Base-by-base conservation (phyloP, 2,329 filamentous ascomycete species). In the Huntiella decipiens region DNA sequence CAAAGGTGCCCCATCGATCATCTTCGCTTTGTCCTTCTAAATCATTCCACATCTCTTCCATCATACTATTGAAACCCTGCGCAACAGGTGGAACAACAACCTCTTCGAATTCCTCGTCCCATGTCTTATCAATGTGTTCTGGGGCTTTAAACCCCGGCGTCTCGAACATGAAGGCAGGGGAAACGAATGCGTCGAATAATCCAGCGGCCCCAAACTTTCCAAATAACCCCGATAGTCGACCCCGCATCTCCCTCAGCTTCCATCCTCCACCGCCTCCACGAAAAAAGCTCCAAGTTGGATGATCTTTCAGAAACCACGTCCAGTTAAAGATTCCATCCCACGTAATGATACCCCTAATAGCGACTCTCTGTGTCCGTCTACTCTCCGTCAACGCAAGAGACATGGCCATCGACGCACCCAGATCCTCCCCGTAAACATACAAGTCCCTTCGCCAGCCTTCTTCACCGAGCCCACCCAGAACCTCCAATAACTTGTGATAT, bases 261-360 rank as follows among this genome's bases (percentile, higher is more conserved):
- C 33, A 38, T 13, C 19, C 33, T 12, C 13, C 16, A 10, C 43
- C 17, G 22, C 22, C 39, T 6, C 15, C 19, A 5, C 17, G 7
- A 39, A 19, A 37, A 16, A 38, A 15, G 37, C 17, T 34, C 13
- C 48, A 52, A 50, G 66, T 57, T 5, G 61, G 63, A 48, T 75
- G 69, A 51, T 69, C 65, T 0, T 69, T 68, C 8, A 74, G 62
- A 49, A 77, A 72, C 56, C 64, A 70, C 47, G 72, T 74, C 75
- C 74, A 79, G 59, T 79, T 70, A 59, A 74, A 79, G 48, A 79
- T 65, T 37, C 73, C 74, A 52, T 79, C 74, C 57, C 69, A 69
- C 5, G 67, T 65, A 12, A 73, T 59, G 31, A 76, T 56, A 5
- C 73, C 73, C 7, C 69, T 64, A 38, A 78, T 61, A 35, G 61